A percentile compares a stretch with the other conserved stretches of the same genome.
Conservation (phyloP, 176 grass and related monocot genomes). For the Phyllostachys edulis region DNA sequence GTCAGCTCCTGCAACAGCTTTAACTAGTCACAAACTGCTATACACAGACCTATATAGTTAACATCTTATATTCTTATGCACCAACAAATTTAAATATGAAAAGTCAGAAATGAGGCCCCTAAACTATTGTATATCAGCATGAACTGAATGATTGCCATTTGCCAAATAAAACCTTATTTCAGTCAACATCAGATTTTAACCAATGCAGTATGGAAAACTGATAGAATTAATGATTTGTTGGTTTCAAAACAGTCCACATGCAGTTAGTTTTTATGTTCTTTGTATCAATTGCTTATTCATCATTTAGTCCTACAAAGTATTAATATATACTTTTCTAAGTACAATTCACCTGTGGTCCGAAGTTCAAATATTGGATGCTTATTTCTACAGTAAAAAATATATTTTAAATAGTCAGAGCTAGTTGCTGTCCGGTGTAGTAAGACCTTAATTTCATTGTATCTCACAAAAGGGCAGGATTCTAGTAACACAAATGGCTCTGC, state of each 20-base stretch:
- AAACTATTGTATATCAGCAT: neutral
- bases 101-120: neutral
- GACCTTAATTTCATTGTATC: neutral
- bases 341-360: neutral
- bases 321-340: neutral
- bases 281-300: neutral
- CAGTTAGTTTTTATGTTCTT: neutral
- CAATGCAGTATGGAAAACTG: neutral
- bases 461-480: neutral
- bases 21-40: constrained; percentile 32
- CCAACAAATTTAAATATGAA: constrained; percentile 4
- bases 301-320: neutral
- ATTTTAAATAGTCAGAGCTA: neutral
- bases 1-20: constrained; percentile 75
- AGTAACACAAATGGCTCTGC: neutral
- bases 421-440: neutral
- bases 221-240: neutral
- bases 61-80: constrained; percentile 7
- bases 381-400: neutral
- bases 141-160: neutral
- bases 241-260: neutral
- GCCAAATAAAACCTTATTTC: neutral
- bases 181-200: neutral
- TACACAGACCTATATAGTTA: constrained; percentile 3
- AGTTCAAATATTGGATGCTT: neutral